These are phyloP conservation scores for Aspergillus fijiensis DNA, from an alignment of 2,329 filamentous ascomycete genomes.

Conservation along the genomic window DNA sequence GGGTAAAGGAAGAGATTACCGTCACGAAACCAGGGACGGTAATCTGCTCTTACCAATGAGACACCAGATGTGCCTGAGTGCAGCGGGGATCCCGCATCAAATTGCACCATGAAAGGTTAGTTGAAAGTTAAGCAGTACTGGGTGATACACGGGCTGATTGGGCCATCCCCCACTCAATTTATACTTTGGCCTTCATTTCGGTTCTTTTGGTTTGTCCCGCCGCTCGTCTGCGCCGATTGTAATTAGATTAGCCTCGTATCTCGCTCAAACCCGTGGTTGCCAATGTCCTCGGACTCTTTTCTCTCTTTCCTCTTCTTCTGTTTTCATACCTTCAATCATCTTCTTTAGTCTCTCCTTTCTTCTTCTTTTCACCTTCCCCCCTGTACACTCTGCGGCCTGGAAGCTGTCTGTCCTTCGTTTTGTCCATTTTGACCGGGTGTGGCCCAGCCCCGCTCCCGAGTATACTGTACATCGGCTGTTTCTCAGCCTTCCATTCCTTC, in stretches of 20 bases:
- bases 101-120: conserved; percentile 11
- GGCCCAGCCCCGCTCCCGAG: conserved; percentile 12
- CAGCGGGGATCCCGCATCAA: background rate
- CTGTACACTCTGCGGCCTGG: conserved; percentile 27
- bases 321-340: conserved; percentile 6
- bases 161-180: conserved; percentile 9
- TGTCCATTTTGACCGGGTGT: conserved; percentile 27
- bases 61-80: background rate
- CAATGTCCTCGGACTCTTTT: background rate
- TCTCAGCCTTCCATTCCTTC: conserved; percentile 21
- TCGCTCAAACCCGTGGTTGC: background rate
- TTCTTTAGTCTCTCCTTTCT: background rate
- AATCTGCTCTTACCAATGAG: conserved; percentile 11
- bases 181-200: conserved; percentile 22
- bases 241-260: conserved; percentile 12
- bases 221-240: conserved; percentile 7
- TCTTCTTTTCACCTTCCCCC: conserved; percentile 12
- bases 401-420: conserved; percentile 39
- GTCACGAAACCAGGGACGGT: conserved; percentile 28
- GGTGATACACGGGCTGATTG: conserved; percentile 13
- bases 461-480: conserved; percentile 11
- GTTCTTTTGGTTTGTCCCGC: conserved; percentile 13
- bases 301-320: conserved; percentile 2
- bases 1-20: conserved; percentile 8
- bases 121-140: background rate